Percentiles rank a stretch among this genome's conserved stretches.
phyloP scores from a whole-genome alignment of 768 basidiomycete genomes.

The Boletus vinaceobasis region DNA sequence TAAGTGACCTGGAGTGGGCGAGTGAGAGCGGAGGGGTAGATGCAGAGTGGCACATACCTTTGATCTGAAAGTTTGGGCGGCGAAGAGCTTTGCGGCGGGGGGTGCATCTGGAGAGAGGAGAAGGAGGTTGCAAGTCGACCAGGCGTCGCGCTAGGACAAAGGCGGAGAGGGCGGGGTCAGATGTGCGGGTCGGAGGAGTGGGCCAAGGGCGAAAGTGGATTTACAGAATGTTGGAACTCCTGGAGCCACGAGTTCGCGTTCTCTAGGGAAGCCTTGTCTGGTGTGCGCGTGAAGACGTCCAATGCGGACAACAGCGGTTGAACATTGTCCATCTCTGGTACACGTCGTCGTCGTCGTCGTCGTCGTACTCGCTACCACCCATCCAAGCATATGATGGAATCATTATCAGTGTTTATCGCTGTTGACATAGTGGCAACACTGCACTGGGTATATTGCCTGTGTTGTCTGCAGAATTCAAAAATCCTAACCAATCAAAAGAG shows the following conservation, averaged over 20 bases:
- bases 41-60: slow-evolving; percentile 58
- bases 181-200: slow-evolving; percentile 52
- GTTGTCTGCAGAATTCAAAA: slow-evolving; percentile 15
- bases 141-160: slow-evolving; percentile 84
- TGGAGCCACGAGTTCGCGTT: slow-evolving; percentile 93
- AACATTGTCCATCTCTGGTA: slow-evolving; percentile 55
- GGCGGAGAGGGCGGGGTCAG: slow-evolving; percentile 53
- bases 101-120: slow-evolving; percentile 79
- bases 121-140: slow-evolving; percentile 92
- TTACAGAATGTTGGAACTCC: slow-evolving; percentile 99
- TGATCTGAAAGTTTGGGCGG: slow-evolving; percentile 92
- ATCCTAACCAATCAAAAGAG: slow-evolving; percentile 13
- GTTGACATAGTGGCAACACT: slow-evolving; percentile 34
- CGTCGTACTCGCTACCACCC: not conserved
- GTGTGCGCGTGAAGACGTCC: slow-evolving; percentile 74
- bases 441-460: slow-evolving; percentile 33
- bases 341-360: slow-evolving; percentile 16
- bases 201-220: slow-evolving; percentile 71
- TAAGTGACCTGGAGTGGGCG: slow-evolving; percentile 74
- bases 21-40: slow-evolving; percentile 29
- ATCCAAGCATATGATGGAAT: not conserved
- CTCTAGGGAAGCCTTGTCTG: slow-evolving; percentile 80
- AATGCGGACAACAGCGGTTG: slow-evolving; percentile 73
- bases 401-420: slow-evolving; percentile 31
- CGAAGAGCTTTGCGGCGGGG: slow-evolving; percentile 81